Evolutionary conservation across 441 rosid species (phyloP).

Genomic region (Erodium chrysanthum): DNA sequence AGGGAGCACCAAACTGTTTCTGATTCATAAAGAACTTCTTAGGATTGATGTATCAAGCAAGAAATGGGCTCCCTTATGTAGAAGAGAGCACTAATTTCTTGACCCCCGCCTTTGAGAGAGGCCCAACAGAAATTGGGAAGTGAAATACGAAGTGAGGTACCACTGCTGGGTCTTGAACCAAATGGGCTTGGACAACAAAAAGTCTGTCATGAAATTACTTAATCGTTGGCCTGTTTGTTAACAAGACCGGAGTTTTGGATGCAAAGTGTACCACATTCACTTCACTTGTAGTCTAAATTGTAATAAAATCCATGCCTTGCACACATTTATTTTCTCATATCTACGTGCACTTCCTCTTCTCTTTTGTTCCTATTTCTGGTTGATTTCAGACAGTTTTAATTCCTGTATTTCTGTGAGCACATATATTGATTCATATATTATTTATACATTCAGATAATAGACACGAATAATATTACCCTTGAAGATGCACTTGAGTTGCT

Average conservation of each 20-base stretch:
- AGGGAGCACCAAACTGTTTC: too few species aligned
- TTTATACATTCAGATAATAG: neutral
- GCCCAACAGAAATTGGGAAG: too few species aligned
- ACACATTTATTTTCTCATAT: neutral
- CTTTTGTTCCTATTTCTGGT: neutral
- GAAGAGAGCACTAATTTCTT: too few species aligned
- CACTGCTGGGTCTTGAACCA: too few species aligned
- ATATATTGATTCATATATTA: neutral
- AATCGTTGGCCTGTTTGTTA: neutral
- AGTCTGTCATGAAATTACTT: neutral
- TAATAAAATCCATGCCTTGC: neutral
- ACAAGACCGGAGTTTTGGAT: neutral
- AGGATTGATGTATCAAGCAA: too few species aligned
- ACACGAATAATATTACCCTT: neutral
- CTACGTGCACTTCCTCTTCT: neutral
- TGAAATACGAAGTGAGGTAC: too few species aligned
- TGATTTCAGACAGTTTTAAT: neutral
- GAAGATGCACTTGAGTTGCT: conserved; percentile 5
- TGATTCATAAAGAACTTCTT: too few species aligned
- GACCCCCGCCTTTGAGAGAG: too few species aligned
- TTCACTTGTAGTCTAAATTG: neutral
- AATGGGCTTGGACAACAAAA: too few species aligned
- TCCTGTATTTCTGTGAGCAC: neutral
- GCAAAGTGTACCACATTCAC: neutral
- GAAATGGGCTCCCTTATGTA: too few species aligned